These are phyloP conservation scores for Westerdykella aurantiaca DNA, from an alignment of 2,329 filamentous ascomycete genomes.

Conservation along the genomic window DNA sequence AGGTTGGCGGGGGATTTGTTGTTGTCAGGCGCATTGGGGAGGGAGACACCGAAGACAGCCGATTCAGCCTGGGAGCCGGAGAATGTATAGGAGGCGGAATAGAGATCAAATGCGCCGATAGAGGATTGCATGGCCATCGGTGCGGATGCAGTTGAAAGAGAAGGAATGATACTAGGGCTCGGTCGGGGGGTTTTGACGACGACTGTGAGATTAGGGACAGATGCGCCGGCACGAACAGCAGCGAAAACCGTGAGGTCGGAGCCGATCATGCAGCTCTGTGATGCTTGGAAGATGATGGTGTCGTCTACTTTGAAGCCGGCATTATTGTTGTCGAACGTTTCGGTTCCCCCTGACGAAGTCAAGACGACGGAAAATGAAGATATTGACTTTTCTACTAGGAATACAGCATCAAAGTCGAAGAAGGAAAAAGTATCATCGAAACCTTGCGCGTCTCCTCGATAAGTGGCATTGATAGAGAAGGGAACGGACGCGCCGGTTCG, in stretches of 20 bases:
- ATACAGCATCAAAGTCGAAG: conserved; percentile 34
- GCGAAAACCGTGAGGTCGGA: conserved; percentile 20
- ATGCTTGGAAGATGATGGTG: conserved; percentile 49
- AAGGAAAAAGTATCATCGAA: conserved; percentile 56
- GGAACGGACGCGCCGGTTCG: too few relatives aligned
- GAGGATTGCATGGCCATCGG: conserved; percentile 21
- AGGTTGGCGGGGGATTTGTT: conserved; percentile 15
- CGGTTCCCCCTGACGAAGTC: conserved; percentile 44
- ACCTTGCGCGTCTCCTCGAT: conserved; percentile 49
- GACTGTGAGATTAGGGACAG: conserved; percentile 14
- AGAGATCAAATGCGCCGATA: conserved; percentile 21
- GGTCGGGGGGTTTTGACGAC: conserved; percentile 18
- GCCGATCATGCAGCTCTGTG: conserved; percentile 50
- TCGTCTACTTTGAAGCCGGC: conserved; percentile 52
- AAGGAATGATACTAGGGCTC: conserved; percentile 18
- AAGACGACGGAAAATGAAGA: conserved; percentile 55
- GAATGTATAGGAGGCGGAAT: conserved; percentile 17
- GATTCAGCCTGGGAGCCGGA: conserved; percentile 10
- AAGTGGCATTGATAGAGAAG: conserved; percentile 36
- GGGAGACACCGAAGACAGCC: conserved; percentile 17
- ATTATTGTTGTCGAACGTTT: conserved; percentile 54
- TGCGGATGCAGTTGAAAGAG: conserved; percentile 16
- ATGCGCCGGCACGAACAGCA: conserved; percentile 15
- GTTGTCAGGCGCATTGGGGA: conserved; percentile 14
- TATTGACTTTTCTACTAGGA: conserved; percentile 56